phyloP scores from a whole-genome alignment of 2,329 filamentous ascomycete species.

The Venturia aucupariae region DNA sequence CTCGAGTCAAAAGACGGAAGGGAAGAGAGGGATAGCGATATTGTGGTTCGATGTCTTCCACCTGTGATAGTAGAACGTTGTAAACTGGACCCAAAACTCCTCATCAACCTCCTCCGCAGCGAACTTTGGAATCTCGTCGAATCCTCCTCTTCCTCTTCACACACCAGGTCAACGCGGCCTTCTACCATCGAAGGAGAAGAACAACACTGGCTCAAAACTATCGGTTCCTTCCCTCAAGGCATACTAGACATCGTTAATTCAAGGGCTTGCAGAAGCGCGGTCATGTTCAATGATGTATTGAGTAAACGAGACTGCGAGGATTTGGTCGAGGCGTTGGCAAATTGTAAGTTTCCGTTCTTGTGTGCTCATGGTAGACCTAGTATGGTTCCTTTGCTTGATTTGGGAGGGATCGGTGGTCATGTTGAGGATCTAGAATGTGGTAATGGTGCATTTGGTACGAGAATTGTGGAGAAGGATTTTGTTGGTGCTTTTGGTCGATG shows the following conservation, averaged over 20 bases:
- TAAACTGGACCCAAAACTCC: constrained; percentile 57
- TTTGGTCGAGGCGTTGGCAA: constrained; percentile 49
- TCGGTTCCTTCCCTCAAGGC: constrained; percentile 63
- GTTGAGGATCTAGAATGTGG: background rate
- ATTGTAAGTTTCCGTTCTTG: constrained; percentile 66
- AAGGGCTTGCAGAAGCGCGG: constrained; percentile 65
- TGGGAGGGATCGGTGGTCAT: constrained; percentile 14
- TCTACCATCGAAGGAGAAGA: constrained; percentile 5
- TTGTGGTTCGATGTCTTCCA: constrained; percentile 39
- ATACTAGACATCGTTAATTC: constrained; percentile 71
- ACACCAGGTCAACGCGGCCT: background rate
- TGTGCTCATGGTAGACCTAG: constrained; percentile 65
- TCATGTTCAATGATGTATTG: constrained; percentile 77
- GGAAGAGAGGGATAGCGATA: background rate
- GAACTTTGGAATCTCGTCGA: constrained; percentile 63
- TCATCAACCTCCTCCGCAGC: constrained; percentile 64
- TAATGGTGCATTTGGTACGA: background rate
- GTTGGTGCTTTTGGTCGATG: constrained; percentile 10
- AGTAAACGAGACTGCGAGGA: constrained; percentile 46
- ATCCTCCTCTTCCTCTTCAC: background rate
- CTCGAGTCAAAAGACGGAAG: background rate
- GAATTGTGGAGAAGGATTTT: constrained; percentile 8
- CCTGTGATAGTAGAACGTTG: constrained; percentile 68
- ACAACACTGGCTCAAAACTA: constrained; percentile 47
- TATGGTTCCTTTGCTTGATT: constrained; percentile 37